Percentiles rank a stretch among this genome's conserved stretches.
Evolutionary conservation across 805 yeast species (phyloP).

Genomic region (Tetrapisispora arboricola): DNA sequence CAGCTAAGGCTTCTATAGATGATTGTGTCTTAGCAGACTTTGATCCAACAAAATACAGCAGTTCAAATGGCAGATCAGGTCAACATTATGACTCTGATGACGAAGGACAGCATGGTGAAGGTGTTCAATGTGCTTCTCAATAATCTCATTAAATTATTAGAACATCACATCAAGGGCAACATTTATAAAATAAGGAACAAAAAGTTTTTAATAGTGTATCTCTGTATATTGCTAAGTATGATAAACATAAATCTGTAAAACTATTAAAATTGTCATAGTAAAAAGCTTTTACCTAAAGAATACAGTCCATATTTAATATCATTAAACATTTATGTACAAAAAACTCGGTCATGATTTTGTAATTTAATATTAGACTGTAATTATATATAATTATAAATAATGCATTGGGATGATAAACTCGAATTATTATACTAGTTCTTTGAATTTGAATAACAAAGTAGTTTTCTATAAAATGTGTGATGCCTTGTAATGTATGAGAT

Average conservation of each 20-base stretch:
- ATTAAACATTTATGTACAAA: no score
- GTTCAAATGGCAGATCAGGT: conserved; percentile 30
- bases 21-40: conserved; percentile 65
- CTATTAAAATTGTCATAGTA: not conserved
- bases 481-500: not conserved
- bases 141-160: conserved; percentile 17
- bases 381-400: no score
- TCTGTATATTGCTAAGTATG: conserved; percentile 5
- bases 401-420: no score
- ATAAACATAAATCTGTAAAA: conserved; percentile 3
- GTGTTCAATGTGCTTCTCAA: conserved; percentile 80
- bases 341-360: no score
- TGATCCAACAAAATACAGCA: conserved; percentile 51
- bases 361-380: no score
- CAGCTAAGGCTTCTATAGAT: conserved; percentile 66
- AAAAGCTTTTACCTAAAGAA: no score
- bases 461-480: not conserved
- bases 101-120: conserved; percentile 37
- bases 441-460: no score
- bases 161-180: not conserved
- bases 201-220: conserved; percentile 2
- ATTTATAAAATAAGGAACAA: not conserved
- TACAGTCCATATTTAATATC: no score
- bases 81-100: conserved; percentile 43
- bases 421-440: no score